Base-by-base conservation (phyloP, 2,329 filamentous ascomycete genomes). In the Zymoseptoria passerinii region DNA sequence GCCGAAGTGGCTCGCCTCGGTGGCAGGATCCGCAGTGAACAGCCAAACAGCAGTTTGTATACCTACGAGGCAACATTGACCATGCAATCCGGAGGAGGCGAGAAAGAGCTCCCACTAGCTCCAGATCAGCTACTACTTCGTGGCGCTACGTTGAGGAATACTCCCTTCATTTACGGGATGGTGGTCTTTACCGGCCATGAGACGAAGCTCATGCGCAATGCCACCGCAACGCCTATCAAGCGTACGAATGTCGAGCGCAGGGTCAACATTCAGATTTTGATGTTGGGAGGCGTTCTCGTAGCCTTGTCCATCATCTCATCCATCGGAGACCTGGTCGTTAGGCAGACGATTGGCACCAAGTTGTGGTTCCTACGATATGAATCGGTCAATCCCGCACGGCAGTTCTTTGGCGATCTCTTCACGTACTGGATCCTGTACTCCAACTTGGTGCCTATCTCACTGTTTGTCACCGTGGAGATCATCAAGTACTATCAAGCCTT, bases 351-450 rank as follows among this genome's bases (percentile, higher is more conserved):
- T 53, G 79, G 79, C 53, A 67, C 78, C 7, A 81, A 86, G 49
- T 81, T 96, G 29, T 74, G 76, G 13, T 99, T 97, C 72, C 81
- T 99, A 16, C 74, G 83, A 55, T 82, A 95, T 61, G 80, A 50
- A 81, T 58, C 70, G 75, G 83, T 86, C 62, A 82, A 84, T 66
- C 28, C 53, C 19, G 80, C 86, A n/a, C 81, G 84, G 65, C 90
- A 91, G 62, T 96, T 99, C 73, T 88, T 95, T 74, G 87, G 88
- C 67, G 94, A 99, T 74, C 88, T 99, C 71, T 89, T 96, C 70
- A 99, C 95, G 1, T 97, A 97, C 74, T 99, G 94, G 92, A 92
- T 99, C 29, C 76, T 99, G 40, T 99, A 96, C 75, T 97, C 92
- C 2, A 92, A 95, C 55, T 77, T 99, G 67, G 94, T 99, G 52